Evolutionary conservation across 441 rosid species (phyloP).

Genomic region (Jatropha podagrica): DNA sequence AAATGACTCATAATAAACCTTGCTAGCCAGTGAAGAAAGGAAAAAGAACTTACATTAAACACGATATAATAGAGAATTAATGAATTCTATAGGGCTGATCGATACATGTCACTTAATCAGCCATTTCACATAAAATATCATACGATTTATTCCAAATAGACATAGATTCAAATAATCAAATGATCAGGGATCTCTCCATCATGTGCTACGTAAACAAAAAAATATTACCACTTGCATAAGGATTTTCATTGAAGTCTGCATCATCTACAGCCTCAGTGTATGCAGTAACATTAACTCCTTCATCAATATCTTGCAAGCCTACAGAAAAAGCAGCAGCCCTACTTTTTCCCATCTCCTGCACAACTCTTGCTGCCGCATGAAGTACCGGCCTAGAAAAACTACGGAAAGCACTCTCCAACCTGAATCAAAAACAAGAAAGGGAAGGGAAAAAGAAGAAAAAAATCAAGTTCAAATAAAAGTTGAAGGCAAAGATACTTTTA

Average conservation of each 20-base stretch:
- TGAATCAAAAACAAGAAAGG: conserved; percentile 24
- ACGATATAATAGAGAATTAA: neutral
- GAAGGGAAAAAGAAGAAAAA: neutral
- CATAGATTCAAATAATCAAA: neutral
- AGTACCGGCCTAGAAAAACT: conserved; percentile 99
- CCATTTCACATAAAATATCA: neutral
- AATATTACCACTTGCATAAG: conserved; percentile 76
- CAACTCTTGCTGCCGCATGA: conserved; percentile 99
- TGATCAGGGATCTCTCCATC: neutral
- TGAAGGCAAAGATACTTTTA: neutral
- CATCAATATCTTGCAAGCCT: conserved; percentile 95
- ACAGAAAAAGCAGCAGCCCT: conserved; percentile 97
- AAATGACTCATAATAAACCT: neutral
- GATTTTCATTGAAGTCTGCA: conserved; percentile 72
- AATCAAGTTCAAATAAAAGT: neutral
- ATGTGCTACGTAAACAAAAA: neutral
- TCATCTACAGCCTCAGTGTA: conserved; percentile 65
- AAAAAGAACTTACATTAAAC: conserved; percentile 6
- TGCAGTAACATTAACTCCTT: conserved; percentile 69
- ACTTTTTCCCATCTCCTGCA: conserved; percentile 99
- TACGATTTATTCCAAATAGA: neutral
- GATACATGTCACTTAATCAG: neutral
- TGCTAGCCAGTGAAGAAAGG: neutral
- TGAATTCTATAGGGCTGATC: neutral
- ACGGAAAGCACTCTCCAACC: conserved; percentile 99